Conservation (phyloP, 345 rosid species). For the Syzygium aqueum region DNA sequence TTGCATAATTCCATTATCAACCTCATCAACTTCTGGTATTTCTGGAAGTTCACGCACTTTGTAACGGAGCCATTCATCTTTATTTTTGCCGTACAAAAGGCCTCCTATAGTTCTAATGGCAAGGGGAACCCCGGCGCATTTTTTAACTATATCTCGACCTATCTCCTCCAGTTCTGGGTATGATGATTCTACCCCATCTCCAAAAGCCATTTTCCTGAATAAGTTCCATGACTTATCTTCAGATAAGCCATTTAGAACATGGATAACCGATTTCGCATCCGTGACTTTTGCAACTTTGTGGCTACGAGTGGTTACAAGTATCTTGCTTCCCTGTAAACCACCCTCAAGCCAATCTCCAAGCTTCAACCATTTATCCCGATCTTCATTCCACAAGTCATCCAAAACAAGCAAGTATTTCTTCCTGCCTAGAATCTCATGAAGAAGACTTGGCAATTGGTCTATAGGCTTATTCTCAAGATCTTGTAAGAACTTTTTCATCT, state of each 20-base stretch:
- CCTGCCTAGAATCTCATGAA: background rate
- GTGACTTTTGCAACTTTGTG: accelerated
- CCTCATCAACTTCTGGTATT: no score
- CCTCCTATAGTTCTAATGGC: no score
- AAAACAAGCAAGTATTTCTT: background rate
- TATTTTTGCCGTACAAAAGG: no score
- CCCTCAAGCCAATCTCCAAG: background rate
- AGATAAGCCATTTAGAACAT: background rate
- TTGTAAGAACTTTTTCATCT: no score
- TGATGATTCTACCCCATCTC: no score
- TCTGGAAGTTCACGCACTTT: no score
- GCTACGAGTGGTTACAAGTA: background rate
- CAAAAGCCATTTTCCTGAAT: no score
- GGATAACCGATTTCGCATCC: accelerated
- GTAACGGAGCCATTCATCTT: no score
- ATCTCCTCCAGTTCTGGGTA: background rate
- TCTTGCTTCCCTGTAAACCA: background rate
- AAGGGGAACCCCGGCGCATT: no score
- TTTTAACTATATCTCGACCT: no score
- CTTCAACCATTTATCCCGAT: background rate
- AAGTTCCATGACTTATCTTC: background rate
- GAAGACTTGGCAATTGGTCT: background rate
- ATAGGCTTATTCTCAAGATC: background rate
- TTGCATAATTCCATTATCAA: no score
- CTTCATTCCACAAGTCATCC: background rate